Evolutionary conservation across 2,329 filamentous ascomycete genomes (phyloP), one percentile per base, ranked within the genome.

Genomic region (Ophiostoma novo-ulmi): DNA sequence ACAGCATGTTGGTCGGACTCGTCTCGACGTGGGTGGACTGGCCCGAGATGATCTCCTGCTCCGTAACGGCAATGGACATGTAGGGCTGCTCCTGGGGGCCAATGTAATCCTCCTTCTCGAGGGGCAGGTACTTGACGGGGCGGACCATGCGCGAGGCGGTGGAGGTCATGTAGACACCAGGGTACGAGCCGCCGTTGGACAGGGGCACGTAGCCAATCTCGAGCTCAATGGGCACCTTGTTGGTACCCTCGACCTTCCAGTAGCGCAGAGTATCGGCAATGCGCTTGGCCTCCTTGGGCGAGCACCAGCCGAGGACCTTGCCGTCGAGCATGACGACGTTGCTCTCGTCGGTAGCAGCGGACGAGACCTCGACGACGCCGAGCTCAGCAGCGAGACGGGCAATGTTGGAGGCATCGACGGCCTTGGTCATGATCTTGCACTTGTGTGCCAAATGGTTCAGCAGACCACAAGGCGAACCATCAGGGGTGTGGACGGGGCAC

Each of bases 41-140:
- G 67, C 93, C 93, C n/a, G 93, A 91, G 38, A 91, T 85, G 72
- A 98, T 88, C 79, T 99, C 95, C 44, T 89, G 86, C 68, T 94
- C 90, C n/a, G 92, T 89, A 75, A 93, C 94, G 31, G 95, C 94
- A 78, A 99, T 97, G 67, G 93, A 93, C 94, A 99, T 97, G 83
- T 95, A 98, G 0, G 94, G 94, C 81, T 99, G 95, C 80, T 99
- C 95, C 75, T 96, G 92, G 0, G 95, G 91, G 11, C 95, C 95
- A 44, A 99, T 91, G 73, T 88, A 93, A 80, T 99, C 95, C 75
- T 91, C 85, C 78, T 91, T 92, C 72, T 92, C 91, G 4, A 97
- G 84, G 4, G 94, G 90, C 38, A 99, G 85, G 78, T 98, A 97
- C 80, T 94, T 97, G 76, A 96, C 92, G 1, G 94, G 94, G 72